Percentiles rank a stretch among this genome's conserved stretches.
These are phyloP conservation scores for Boletus barrowsii DNA, from an alignment of 768 basidiomycete species.

Conservation along the genomic window DNA sequence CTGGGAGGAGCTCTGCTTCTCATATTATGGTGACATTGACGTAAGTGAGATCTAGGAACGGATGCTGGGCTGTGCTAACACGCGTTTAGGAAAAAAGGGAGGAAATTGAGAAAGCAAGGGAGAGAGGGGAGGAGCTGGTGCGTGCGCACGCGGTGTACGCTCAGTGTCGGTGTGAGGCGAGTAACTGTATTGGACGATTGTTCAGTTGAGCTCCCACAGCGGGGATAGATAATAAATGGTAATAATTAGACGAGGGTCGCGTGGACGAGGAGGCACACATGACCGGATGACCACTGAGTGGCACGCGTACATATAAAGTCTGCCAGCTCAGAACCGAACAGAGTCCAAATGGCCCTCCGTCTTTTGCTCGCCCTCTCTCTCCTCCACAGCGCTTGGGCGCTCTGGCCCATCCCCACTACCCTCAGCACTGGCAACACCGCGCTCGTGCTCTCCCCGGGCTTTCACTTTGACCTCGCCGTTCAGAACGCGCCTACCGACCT, in stretches of 20 bases:
- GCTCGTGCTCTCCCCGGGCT: constrained; percentile 25
- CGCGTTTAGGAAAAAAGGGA: constrained; percentile 20
- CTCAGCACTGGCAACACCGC: constrained; percentile 23
- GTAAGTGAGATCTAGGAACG: constrained; percentile 17
- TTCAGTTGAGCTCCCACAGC: constrained; percentile 17
- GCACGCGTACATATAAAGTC: no score
- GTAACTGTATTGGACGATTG: constrained; percentile 45
- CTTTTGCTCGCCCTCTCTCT: constrained; percentile 11
- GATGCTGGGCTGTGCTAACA: background rate
- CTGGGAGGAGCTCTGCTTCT: constrained; percentile 74
- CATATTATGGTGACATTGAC: constrained; percentile 61
- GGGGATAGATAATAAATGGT: no score
- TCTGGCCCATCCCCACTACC: constrained; percentile 34
- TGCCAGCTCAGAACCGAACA: no score
- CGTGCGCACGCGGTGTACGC: constrained; percentile 45
- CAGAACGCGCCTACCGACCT: constrained; percentile 32
- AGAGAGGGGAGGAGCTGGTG: background rate
- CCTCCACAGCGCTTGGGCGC: constrained; percentile 8
- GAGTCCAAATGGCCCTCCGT: constrained; percentile 1
- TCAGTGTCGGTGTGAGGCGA: constrained; percentile 49
- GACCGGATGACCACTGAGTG: no score
- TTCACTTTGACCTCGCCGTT: constrained; percentile 29
- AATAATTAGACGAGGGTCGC: no score
- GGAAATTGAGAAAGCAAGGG: constrained; percentile 8
- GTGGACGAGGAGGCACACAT: no score